Base-by-base conservation (phyloP, 1,284 basidiomycete genomes). In the Moesziomyces sp. region DNA sequence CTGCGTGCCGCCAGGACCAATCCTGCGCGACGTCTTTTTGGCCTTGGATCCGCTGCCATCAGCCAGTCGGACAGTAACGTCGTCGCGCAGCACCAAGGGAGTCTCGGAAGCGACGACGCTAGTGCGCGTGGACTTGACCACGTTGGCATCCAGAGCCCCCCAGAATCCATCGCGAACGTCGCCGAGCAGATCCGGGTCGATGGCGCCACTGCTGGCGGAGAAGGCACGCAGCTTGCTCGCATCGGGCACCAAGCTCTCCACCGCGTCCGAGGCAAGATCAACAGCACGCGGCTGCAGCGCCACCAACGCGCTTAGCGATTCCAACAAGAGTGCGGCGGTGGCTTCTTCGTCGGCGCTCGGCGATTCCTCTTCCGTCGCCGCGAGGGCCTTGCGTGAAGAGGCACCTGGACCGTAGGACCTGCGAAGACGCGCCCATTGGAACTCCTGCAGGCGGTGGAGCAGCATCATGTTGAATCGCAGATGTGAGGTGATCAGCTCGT, bases 391-490 rank as follows among this genome's bases (percentile, higher is more conserved):
- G 30, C 55, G 66, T 19, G 51, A 40, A 11, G 43, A 43, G n/a
- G 28, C 16, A 10, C 57, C 21, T 2, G 64, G 61, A 16, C 8
- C 30, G 30, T 65, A 65, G 7, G 71, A 71, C 46, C 60, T 55
- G 28, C 78, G 74, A 18, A 71, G 52, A 13, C 78, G 69, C 16
- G 73, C 65, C 78, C 78, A 80, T 45, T 80, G 78, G n/a, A 74
- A 64, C 46, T 76, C 71, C 53, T 80, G 78, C 57, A 80, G 60
- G n/a, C 69, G 65, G 23, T 71, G 67, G 11, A 79, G 51, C 23
- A 74, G 58, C 59, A 62, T 65, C 53, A 59, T 57, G 62, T 79
- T 79, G 52, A 63, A 72, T 24, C 59, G 64, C 8, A 76, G 65
- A 48, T 69, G 66, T 19, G 52, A 52, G 0, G 55, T 62, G 24